These are phyloP conservation scores for Soucietia sequanensis DNA, from an alignment of 805 yeast species.

Conservation along the genomic window DNA sequence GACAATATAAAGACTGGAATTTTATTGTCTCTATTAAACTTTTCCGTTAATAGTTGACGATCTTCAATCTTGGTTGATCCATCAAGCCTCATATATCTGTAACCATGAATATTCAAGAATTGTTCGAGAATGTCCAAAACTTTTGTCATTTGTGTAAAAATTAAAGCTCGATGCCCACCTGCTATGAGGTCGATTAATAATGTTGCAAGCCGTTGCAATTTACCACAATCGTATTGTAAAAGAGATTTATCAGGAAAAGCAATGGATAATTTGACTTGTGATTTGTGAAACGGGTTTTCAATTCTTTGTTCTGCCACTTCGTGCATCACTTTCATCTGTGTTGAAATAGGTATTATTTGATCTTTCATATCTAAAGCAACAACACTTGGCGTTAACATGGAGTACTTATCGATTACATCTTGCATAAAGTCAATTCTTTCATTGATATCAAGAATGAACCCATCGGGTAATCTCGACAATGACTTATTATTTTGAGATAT, in stretches of 20 bases:
- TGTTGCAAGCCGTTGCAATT: conserved; percentile 78
- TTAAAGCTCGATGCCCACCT: conserved; percentile 89
- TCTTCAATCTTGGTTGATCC: conserved; percentile 98
- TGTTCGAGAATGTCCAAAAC: conserved; percentile 92
- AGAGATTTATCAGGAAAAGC: conserved; percentile 96
- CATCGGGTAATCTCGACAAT: conserved; percentile 12
- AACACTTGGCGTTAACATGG: conserved; percentile 85
- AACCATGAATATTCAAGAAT: conserved; percentile 91
- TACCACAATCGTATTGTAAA: conserved; percentile 95
- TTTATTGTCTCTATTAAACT: conserved; percentile 81
- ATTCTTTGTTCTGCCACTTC: conserved; percentile 39
- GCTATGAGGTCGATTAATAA: conserved; percentile 75
- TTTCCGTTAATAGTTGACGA: conserved; percentile 89
- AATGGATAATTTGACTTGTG: conserved; percentile 83
- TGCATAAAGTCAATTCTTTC: conserved; percentile 35
- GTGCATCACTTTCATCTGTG: conserved; percentile 28
- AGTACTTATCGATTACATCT: conserved; percentile 65
- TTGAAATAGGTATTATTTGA: conserved; percentile 41
- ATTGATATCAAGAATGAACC: conserved; percentile 23
- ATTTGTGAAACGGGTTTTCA: conserved; percentile 63
- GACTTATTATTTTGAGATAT: conserved; percentile 7
- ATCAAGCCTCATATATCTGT: conserved; percentile 89
- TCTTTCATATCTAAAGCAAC: conserved; percentile 73
- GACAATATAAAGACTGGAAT: conserved; percentile 91
- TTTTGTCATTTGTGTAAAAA: conserved; percentile 97